A percentile compares a stretch with the other conserved stretches of the same genome.
Evolutionary conservation across 2,329 filamentous ascomycete genomes (phyloP).

Genomic region (Ceratocystis cubensis): DNA sequence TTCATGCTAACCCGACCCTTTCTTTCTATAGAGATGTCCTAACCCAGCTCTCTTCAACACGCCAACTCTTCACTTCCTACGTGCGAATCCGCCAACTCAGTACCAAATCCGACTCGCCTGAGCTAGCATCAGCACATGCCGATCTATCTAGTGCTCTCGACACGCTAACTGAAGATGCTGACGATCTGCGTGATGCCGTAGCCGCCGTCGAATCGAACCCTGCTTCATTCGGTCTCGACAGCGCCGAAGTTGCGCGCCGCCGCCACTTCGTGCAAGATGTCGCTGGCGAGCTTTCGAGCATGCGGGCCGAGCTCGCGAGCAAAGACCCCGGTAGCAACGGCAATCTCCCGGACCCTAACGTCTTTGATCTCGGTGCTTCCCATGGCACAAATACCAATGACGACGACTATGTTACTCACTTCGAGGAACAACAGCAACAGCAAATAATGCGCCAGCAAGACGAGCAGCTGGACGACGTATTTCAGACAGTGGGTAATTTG

Average conservation of each 20-base stretch:
- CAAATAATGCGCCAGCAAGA: constrained; percentile 94
- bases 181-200: constrained; percentile 78
- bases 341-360: constrained; percentile 38
- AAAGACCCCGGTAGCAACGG: constrained; percentile 27
- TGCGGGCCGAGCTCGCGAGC: constrained; percentile 60
- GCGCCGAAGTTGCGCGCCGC: constrained; percentile 68
- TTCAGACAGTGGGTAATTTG: constrained; percentile 82
- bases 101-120: constrained; percentile 58
- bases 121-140: constrained; percentile 64
- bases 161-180: constrained; percentile 67
- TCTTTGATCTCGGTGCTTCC: constrained; percentile 41
- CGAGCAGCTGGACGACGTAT: constrained; percentile 81
- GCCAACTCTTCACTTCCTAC: constrained; percentile 86
- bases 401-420: constrained; percentile 59
- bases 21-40: constrained; percentile 62
- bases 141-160: constrained; percentile 56
- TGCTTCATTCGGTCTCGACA: constrained; percentile 71
- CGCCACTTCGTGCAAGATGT: constrained; percentile 77
- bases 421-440: constrained; percentile 82
- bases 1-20: constrained; percentile 17
- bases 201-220: constrained; percentile 79
- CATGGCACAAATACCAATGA: constrained; percentile 27
- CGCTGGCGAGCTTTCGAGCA: constrained; percentile 76
- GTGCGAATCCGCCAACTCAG: constrained; percentile 84
- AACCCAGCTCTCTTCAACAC: constrained; percentile 63